Evolutionary conservation across 2,329 filamentous ascomycete genomes (phyloP), one percentile per base, ranked within the genome.

Genomic region (Neofusicoccum cordaticola): DNA sequence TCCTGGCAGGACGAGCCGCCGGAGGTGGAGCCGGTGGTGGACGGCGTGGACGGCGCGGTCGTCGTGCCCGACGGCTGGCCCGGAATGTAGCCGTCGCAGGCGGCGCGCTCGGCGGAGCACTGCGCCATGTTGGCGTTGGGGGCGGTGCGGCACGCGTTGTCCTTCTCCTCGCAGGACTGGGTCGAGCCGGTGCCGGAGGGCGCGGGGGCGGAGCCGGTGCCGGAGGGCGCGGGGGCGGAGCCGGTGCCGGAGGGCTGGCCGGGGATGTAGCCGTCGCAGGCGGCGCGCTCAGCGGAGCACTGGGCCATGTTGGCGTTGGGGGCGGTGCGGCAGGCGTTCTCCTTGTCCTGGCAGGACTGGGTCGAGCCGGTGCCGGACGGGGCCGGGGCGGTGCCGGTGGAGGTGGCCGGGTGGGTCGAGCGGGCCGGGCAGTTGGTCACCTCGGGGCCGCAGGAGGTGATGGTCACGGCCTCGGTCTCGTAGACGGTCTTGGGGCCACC

Each of bases 381-480:
- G 15, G 13, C 47, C 5, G 48, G 53, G n/a, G 13, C 53, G 15
- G 41, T 31, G 56, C 48, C 31, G 39, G 44, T 39, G 45, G 27
- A 35, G n/a, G 53, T 61, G 47, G 53, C 45, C 34, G 63, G 57
- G 27, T 45, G 56, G 56, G 56, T 47, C 58, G 64, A 45, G 42
- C 60, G 52, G 52, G 63, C 65, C 50, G 67, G 66, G 68, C 66
- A 69, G 65, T 65, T 64, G 62, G 66, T 67, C 63, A 67, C 62
- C 42, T 63, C 58, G 44, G 52, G 61, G 45, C 56, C 58, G 64
- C 63, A 62, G 31, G 64, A 64, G 65, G 64, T 58, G 58, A 67
- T 62, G 62, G 63, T 58, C 45, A 65, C 41, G 17, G 42, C 27
- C 39, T 65, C 39, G 31, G 66, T 63, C 39, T 50, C 13, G 64